phyloP scores from a whole-genome alignment of 495 filamentous ascomycete genomes.

The Xylaria flabelliformis region DNA sequence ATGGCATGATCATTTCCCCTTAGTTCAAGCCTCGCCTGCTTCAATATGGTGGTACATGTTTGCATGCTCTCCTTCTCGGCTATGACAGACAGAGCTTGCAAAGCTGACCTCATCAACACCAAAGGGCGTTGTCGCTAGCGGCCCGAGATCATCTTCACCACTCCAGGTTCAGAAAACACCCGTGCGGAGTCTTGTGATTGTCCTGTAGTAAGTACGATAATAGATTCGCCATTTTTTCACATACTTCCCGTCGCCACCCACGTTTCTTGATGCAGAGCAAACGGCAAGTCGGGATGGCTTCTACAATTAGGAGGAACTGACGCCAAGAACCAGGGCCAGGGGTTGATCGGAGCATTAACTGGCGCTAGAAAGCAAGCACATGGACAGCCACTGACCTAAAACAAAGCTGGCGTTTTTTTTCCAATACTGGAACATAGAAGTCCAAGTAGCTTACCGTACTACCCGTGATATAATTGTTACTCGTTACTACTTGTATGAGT shows the following conservation, averaged over 20 bases:
- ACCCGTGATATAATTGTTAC: not conserved
- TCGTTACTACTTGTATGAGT: too few relatives aligned
- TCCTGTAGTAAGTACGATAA: too few relatives aligned
- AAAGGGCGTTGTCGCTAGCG: too few relatives aligned
- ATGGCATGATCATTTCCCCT: not conserved
- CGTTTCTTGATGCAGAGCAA: not conserved
- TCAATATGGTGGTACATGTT: not conserved
- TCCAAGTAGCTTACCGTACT: not conserved
- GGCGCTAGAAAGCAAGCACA: not conserved
- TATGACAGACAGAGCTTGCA: too few relatives aligned
- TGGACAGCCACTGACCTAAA: not conserved
- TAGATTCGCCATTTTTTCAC: too few relatives aligned
- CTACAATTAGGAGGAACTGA: not conserved
- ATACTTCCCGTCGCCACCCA: too few relatives aligned
- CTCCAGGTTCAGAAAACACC: too few relatives aligned
- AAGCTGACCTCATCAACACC: not conserved
- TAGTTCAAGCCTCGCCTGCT: not conserved
- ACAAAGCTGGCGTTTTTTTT: not conserved
- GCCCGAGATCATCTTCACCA: too few relatives aligned
- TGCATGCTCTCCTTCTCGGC: not conserved
- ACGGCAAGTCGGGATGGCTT: too few relatives aligned
- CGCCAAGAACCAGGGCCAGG: not conserved
- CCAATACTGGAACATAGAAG: not conserved
- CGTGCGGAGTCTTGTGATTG: too few relatives aligned
- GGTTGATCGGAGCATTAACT: not conserved